Conservation (phyloP, 768 basidiomycete species). For the Boletus rex-veris region DNA sequence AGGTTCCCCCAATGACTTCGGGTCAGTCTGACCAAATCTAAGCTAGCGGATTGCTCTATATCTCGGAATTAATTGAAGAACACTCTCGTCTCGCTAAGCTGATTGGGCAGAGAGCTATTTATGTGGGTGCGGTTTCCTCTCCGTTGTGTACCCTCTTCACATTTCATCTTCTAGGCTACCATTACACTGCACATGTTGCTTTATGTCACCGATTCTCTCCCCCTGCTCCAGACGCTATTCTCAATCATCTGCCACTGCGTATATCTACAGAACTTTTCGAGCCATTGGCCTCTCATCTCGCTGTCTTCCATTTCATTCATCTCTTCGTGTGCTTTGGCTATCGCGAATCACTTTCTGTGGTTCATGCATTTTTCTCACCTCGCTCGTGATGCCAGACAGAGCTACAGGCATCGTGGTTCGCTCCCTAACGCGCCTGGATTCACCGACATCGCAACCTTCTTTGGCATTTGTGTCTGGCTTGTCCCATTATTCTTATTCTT, state of each 20-base stretch:
- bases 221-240: slow-evolving; percentile 68
- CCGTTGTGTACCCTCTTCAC: neutral
- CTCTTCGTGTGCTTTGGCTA: slow-evolving; percentile 78
- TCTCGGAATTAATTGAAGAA: slow-evolving; percentile 95
- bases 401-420: slow-evolving; percentile 41
- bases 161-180: slow-evolving; percentile 53
- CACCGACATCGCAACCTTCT: slow-evolving; percentile 78
- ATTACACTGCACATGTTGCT: slow-evolving; percentile 75
- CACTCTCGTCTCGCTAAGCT: slow-evolving; percentile 79
- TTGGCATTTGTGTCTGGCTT: slow-evolving; percentile 82
- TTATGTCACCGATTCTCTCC: slow-evolving; percentile 78
- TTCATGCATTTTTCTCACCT: slow-evolving; percentile 89
- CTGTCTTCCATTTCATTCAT: slow-evolving; percentile 83
- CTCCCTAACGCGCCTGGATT: slow-evolving; percentile 44
- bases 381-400: slow-evolving; percentile 59
- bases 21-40: slow-evolving; percentile 10
- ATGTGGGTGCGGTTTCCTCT: slow-evolving; percentile 52
- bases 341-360: slow-evolving; percentile 92
- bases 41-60: slow-evolving; percentile 93
- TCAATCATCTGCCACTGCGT: slow-evolving; percentile 81
- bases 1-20: neutral
- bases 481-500: slow-evolving; percentile 93
- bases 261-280: slow-evolving; percentile 91
- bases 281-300: slow-evolving; percentile 89
- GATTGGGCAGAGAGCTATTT: slow-evolving; percentile 81